Base-by-base conservation (phyloP, 768 basidiomycete species). In the Ramaria sp. region DNA sequence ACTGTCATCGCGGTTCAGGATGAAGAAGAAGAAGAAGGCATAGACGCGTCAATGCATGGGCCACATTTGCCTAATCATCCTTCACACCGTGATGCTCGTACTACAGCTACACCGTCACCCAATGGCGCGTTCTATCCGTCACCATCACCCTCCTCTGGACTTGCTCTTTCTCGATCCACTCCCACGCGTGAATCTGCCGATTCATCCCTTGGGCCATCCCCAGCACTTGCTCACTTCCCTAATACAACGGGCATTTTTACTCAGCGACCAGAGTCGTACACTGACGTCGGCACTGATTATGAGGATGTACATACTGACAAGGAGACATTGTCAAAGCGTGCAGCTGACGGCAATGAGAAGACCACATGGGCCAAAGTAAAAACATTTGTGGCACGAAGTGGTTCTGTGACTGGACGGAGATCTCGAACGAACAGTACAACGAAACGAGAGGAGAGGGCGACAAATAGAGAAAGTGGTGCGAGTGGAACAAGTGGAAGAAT, bases 351-450 rank as follows among this genome's bases (percentile, higher is more conserved):
- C 13, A 69, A 72, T 20, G 75, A 76, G 15, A 73, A 75, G 39
- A 78, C 74, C 57, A 69, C 81, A 32, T 90, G 86, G 88, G 79
- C 85, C 58, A 85, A 79, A 64, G 71, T 90, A 50, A 84, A 84
- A 61, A 77, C 82, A 0, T 79, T 91, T 59, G 75, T 60, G 16
- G 49, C 76, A 34, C 73, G 85, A 57, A 78, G 80, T 25, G 77
- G 74, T 34, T 87, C 87, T 41, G 76, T 74, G 50, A 74, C 69
- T 50, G 87, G 88, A 7, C 78, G 86, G 60, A 81, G 88, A 48
- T 88, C 87, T 50, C 81, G 88, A 38, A 81, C 83, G 38, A 88
- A 89, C 61, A 88, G 85, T 62, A 77, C 88, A 54, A 74, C 74
- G 41, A 76, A 77, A 44, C 79, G 84, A 48, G 80, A 84, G 56